Conservation (phyloP, 306 rosid genomes). For the Lotus japonicus region DNA sequence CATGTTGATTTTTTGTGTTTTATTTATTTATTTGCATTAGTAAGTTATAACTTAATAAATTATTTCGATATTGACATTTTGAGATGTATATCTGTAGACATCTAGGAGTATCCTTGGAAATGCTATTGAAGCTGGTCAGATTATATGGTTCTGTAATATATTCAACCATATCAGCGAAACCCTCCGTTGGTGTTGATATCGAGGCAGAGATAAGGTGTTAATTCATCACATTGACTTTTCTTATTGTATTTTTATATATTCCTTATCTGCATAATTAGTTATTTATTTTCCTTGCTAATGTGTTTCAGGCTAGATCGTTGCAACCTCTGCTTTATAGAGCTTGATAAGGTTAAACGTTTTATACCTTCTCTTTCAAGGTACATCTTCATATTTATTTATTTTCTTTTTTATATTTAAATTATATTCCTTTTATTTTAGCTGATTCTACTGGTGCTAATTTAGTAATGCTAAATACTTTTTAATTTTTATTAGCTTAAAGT, state of each 20-base stretch:
- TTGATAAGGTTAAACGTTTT: constrained; percentile 70
- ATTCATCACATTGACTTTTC: constrained; percentile 7
- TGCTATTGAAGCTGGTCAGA: constrained; percentile 86
- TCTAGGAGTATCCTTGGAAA: constrained; percentile 70
- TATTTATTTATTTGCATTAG: neutral
- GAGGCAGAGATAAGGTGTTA: constrained; percentile 91
- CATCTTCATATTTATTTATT: neutral
- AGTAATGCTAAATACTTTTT: neutral
- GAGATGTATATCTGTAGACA: constrained; percentile 40
- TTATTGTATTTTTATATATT: neutral
- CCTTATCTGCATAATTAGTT: neutral
- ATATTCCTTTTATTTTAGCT: neutral
- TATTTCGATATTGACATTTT: constrained; percentile 21
- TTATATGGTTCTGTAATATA: constrained; percentile 79
- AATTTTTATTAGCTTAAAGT: neutral
- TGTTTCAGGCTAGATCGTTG: constrained; percentile 84
- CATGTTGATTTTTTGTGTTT: neutral
- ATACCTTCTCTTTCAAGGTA: constrained; percentile 72
- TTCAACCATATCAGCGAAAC: constrained; percentile 67
- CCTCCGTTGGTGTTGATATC: constrained; percentile 89
- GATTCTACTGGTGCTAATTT: neutral
- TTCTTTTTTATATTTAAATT: neutral
- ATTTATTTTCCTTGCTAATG: constrained; percentile 4
- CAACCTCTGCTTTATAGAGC: constrained; percentile 86
- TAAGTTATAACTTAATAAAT: neutral